phyloP scores from a whole-genome alignment of 2,329 filamentous ascomycete genomes.

The Penicillium brasilianum region DNA sequence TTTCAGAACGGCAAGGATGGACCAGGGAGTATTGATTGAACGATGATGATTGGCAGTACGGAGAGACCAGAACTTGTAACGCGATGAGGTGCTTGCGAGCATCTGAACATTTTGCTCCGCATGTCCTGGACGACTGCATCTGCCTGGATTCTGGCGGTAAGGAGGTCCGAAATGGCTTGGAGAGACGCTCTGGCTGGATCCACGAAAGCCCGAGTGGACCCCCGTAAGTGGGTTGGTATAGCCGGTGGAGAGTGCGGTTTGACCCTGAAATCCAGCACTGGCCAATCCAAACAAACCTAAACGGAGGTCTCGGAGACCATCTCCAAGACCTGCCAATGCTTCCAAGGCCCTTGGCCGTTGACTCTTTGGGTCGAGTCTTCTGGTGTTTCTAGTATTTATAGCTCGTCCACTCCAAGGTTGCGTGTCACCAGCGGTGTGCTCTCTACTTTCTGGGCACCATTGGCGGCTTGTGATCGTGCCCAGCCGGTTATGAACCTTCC shows the following conservation, averaged over 20 bases:
- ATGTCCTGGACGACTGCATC: background rate
- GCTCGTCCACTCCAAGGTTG: background rate
- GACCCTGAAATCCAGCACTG: constrained; percentile 2
- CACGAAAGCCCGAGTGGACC: background rate
- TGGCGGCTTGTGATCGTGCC: background rate
- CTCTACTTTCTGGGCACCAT: background rate
- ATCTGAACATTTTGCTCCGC: background rate
- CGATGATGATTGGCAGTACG: background rate
- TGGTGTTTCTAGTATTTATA: constrained; percentile 6
- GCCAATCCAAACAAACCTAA: background rate
- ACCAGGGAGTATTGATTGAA: background rate
- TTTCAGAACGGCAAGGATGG: constrained; percentile 7
- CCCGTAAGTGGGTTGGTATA: background rate
- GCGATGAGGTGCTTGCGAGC: background rate
- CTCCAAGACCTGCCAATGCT: constrained; percentile 5
- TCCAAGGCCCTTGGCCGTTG: background rate
- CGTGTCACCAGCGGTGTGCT: too few relatives aligned
- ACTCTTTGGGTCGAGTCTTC: background rate
- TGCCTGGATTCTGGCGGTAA: background rate
- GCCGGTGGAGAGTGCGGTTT: background rate
- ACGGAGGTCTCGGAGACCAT: background rate
- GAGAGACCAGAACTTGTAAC: background rate
- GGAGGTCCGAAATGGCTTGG: background rate
- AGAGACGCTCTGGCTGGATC: background rate
- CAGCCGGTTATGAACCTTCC: background rate